Evolutionary conservation across 441 rosid genomes (phyloP), one percentile per base, ranked within the genome.

Genomic region (Bocquillonia castaneifolia): DNA sequence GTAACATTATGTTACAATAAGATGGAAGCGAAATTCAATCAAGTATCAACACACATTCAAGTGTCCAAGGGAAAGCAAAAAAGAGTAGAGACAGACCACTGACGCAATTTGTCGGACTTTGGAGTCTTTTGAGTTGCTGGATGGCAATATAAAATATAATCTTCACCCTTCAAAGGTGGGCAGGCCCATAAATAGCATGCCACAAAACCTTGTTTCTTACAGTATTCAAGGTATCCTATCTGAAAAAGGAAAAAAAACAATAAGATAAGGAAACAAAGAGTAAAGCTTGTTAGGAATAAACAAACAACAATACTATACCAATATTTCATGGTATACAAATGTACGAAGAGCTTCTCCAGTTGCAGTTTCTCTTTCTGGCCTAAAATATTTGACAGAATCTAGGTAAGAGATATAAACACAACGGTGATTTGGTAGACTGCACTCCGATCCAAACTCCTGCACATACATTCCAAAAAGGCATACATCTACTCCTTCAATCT

Each of bases 161-260:
- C 97, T 78, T 84, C 90, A 60, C 91, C 97, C 67, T 81, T 83
- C 20, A 26, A n/a, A 29, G 97, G 95, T n/a, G 97, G 93, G 76
- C 93, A 91, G 23, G 89, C 88, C 93, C 97, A 91, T 70, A 91
- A 71, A 50, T 91, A 86, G 78, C 85, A 82, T 39, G 85, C 83
- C 14, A 79, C 77, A 78, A 91, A 91, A 62, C 95, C 97, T 10
- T 84, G 86, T 67, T 82, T 76, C 86, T 87, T 91, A 72, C 93
- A 85, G 71, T 84, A 83, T 53, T 91, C 90, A 7, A 91, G 93
- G 79, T 91, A 91, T 52, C 90, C 97, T 54, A 91, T 82, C 95
- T 89, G 79, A 47, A 15, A 22, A 55, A 26, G 40, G 39, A 74
- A 39, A 64, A 36, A 59, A 18, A 25, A 36, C 60, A 59, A 48